Base-by-base conservation (phyloP, 2,329 filamentous ascomycete genomes). In the Plenodomus lindquistii region DNA sequence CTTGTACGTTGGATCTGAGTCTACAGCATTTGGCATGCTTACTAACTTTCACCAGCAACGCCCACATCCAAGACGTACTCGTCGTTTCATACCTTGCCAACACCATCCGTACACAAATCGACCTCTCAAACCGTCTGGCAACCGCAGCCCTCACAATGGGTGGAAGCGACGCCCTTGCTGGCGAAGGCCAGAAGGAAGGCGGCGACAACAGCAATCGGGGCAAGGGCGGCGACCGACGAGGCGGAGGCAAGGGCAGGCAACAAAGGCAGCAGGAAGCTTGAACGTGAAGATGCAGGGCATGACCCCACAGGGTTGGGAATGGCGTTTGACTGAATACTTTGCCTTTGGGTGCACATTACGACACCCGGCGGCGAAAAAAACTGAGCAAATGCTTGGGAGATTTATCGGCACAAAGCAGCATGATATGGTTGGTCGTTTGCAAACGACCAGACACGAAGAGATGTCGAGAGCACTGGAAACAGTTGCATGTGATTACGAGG, bases 41-140 rank as follows among this genome's bases (percentile, higher is more conserved):
- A 70, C 75, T 70, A 73, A 70, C 37, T 40, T 19, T 29, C 34
- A 3, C 11, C 69, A 85, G 82, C 85, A 99, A 99, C 85, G 96
- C 96, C 81, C 94, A 99, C 79, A 91, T 99, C 75, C 94, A 99
- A 80, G 94, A 99, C 74, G 92, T 99, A 53, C 86, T 99, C 60
- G 92, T 97, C 75, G 92, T 99, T 66, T 96, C 91, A 62, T 99
- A 99, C 80, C 84, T 99, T 59, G 91, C 94, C 73, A 99, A 97
- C 82, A 97, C 91, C 60, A 96, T 97, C 77, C 91, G 93, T 75
- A 97, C 93, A 63, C 94, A 99, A 80, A 97, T 99, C 79, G 94
- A 97, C 70, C 85, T 99, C 50, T 96, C 92, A 59, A 96, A 97
- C 82, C 85, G 93, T 57, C 81, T 99, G 69, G 93, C 93, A 44